Base-by-base conservation (phyloP, 2,329 filamentous ascomycete genomes). In the Graphilbum fragrans region DNA sequence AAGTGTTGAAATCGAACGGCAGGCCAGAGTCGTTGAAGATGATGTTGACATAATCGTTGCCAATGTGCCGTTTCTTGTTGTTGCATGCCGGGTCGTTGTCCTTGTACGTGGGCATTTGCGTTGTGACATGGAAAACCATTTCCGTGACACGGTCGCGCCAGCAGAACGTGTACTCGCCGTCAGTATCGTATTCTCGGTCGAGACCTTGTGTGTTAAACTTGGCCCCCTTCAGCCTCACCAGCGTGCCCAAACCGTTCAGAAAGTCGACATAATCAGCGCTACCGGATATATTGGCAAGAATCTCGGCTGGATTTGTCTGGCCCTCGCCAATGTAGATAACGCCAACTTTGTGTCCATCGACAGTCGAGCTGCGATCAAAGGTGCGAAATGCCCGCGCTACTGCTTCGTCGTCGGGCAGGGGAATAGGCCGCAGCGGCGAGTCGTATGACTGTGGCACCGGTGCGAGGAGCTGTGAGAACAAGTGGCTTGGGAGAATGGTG, bases 21-120 rank as follows among this genome's bases (percentile, higher is more conserved):
- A 80, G 60, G n/a, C 92, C 90, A 2, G 88, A 95, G 54, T 94
- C 86, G 58, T 98, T 98, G 70, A 93, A 98, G 44, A 98, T 82
- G 51, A 98, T 94, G 57, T 94, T 96, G 56, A 98, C 92, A 58
- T 86, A 94, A 59, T 96, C 92, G 55, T 98, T 98, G 44, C 92
- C 92, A 46, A 96, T 92, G 55, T 96, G 93, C 3, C 80, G 74
- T 62, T 98, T 98, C 66, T 98, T 98, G 58, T 77, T 72, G 47
- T 81, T 79, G 54, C 82, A 86, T 47, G 77, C 72, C 10, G 82
- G 75, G 52, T 94, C 87, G 23, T 76, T 71, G 41, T 86, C 77
- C 14, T 81, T 65, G 55, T 93, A 75, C 10, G 86, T 94, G 1
- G 92, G 92, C 92, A 98, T 98, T 70, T 96, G 87, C 4, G 90